Evolutionary conservation across 2,329 filamentous ascomycete species (phyloP), one percentile per base, ranked within the genome.

Genomic region (Alternaria tenuissima): DNA sequence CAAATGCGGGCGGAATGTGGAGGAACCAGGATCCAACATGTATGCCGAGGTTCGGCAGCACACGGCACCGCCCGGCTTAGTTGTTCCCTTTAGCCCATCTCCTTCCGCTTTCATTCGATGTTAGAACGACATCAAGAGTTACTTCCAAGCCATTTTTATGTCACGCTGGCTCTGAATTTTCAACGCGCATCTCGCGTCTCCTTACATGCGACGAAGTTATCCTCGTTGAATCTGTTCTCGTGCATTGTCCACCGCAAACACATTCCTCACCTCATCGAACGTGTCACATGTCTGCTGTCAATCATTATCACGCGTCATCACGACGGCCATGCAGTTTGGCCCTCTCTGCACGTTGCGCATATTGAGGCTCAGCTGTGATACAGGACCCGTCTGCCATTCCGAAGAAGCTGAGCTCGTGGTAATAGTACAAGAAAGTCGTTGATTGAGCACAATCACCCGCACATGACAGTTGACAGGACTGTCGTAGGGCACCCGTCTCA

Each of bases 1-100:
- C 58, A 59, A 56, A 60, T 63, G 64, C 66, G 64, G 65, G 62
- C 71, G 67, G 71, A 64, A 70, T 66, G 71, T 72, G 68, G 69
- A 71, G 72, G 53, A 60, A 41, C 22, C 24, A 24, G 38, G 41
- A 28, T 46, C 42, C 14, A 51, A n/a, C 24, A 18, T 44, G 24
- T 63, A 55, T 62, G 67, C 75, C 75, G 72, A 75, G 75, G 75
- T 73, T 55, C 48, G 34, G 54, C 72, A 72, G 72, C 36, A 47
- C 57, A 46, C 57, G 57, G 57, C 58, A 66, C 62, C 55, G 48
- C 47, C 59, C 74, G 74, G 72, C 70, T 75, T 65, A 71, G 58
- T 34, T 34, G 36, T 30, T 24, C 38, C 32, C 39, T 20, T 48
- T 42, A 4, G 24, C 30, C 26, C 47, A 48, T 41, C 20, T 48